Percentiles rank a stretch among this genome's conserved stretches.
These are phyloP conservation scores for Fraxinus sp. DNA, from an alignment of 305 asterid genomes.

Conservation along the genomic window DNA sequence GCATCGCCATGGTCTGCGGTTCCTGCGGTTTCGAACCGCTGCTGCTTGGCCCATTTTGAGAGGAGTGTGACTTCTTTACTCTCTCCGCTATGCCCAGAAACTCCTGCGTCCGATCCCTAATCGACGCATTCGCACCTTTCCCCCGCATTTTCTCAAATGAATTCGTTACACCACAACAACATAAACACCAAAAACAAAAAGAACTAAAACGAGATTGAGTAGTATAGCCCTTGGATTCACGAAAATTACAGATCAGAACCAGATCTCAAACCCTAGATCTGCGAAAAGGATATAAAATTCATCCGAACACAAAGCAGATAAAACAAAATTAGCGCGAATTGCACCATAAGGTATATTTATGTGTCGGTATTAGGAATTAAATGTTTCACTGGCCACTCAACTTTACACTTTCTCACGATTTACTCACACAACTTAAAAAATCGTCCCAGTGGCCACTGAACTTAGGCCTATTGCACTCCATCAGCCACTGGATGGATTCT, in stretches of 20 bases:
- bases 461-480: too few relatives aligned
- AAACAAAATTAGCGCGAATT: not conserved
- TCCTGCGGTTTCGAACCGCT: constrained; percentile 55
- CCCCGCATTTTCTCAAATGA: constrained; percentile 38
- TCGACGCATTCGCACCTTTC: constrained; percentile 55
- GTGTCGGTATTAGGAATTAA: not conserved
- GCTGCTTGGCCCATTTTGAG: constrained; percentile 65
- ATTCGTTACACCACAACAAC: constrained; percentile 20
- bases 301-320: constrained; percentile 2
- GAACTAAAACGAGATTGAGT: not conserved
- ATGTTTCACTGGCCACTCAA: too few relatives aligned
- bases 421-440: too few relatives aligned
- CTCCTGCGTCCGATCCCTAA: constrained; percentile 89
- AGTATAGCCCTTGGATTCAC: not conserved
- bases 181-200: constrained; percentile 5
- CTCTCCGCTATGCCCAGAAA: constrained; percentile 67
- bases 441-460: too few relatives aligned
- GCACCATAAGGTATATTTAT: not conserved
- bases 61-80: constrained; percentile 53
- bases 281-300: constrained; percentile 18
- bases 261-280: constrained; percentile 45
- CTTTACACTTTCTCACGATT: too few relatives aligned
- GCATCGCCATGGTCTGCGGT: constrained; percentile 59
- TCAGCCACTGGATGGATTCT: too few relatives aligned
- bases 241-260: constrained; percentile 8